A percentile compares a stretch with the other conserved stretches of the same genome.
phyloP scores from a whole-genome alignment of 2,329 filamentous ascomycete genomes.

The Knufia petricola region DNA sequence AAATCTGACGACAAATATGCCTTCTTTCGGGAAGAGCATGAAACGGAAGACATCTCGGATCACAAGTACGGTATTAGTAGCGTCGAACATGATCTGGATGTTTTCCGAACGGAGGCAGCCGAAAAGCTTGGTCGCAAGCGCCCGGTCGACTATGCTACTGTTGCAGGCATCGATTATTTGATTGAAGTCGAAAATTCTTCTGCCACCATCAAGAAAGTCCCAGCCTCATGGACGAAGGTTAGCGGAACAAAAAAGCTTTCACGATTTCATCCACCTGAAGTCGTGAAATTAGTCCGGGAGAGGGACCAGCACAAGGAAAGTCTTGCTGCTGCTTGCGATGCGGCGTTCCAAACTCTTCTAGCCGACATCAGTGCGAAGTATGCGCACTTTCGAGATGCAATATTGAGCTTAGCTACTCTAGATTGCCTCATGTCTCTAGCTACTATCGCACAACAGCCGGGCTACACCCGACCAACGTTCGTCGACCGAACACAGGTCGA shows the following conservation, averaged over 20 bases:
- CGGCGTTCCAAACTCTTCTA: constrained; percentile 65
- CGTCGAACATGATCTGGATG: constrained; percentile 79
- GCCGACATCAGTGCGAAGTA: constrained; percentile 70
- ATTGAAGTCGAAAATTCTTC: constrained; percentile 75
- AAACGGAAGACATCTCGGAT: constrained; percentile 80
- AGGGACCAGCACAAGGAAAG: constrained; percentile 92
- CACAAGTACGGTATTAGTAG: constrained; percentile 86
- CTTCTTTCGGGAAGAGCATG: constrained; percentile 81
- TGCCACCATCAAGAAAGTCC: constrained; percentile 69
- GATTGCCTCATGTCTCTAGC: constrained; percentile 86
- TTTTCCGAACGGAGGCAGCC: constrained; percentile 63
- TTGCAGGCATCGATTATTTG: constrained; percentile 85
- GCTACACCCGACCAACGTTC: constrained; percentile 71
- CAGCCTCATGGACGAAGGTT: constrained; percentile 90
- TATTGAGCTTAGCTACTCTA: constrained; percentile 74
- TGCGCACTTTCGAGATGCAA: constrained; percentile 77
- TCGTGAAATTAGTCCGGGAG: constrained; percentile 71
- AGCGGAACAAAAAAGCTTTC: constrained; percentile 87
- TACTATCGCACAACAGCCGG: constrained; percentile 71
- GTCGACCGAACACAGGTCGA: constrained; percentile 57
- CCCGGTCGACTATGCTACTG: constrained; percentile 67
- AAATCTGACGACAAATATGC: constrained; percentile 82
- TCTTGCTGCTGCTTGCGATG: constrained; percentile 81
- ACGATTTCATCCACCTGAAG: constrained; percentile 88
- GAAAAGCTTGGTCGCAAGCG: constrained; percentile 60